Evolutionary conservation across 176 grass and related monocot species (phyloP).

Genomic region (Eragrostis curvula): DNA sequence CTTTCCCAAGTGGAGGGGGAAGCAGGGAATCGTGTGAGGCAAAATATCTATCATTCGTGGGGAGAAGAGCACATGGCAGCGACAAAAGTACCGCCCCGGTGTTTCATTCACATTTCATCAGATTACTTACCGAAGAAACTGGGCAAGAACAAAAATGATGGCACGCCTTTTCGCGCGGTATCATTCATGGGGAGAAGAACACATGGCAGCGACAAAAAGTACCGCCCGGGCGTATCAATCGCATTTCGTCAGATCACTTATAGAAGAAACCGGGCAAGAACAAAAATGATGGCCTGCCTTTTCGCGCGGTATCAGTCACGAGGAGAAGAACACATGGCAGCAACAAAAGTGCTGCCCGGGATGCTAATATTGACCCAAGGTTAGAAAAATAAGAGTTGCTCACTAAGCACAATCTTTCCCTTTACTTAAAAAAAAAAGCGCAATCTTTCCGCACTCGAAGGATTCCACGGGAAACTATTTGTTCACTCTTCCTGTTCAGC

Average conservation of each 20-base stretch:
- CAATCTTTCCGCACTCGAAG: slow-evolving; percentile 22
- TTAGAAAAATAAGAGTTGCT: slow-evolving; percentile 30
- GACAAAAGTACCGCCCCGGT: slow-evolving; percentile 37
- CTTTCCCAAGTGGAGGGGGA: slow-evolving; percentile 36
- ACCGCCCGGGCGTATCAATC: slow-evolving; percentile 31
- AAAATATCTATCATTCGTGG: slow-evolving; percentile 3
- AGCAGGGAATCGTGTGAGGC: slow-evolving; percentile 41
- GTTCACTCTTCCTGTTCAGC: background rate
- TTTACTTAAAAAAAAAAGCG: slow-evolving; percentile 26
- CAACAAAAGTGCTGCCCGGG: slow-evolving; percentile 35
- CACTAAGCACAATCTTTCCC: slow-evolving; percentile 24
- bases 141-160: slow-evolving; percentile 33
- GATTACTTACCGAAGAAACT: slow-evolving; percentile 12
- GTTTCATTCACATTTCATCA: slow-evolving; percentile 38
- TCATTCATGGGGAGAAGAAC: slow-evolving; percentile 19
- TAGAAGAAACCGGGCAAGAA: background rate
- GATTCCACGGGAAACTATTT: background rate
- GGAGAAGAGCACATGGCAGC: slow-evolving; percentile 34
- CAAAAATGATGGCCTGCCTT: slow-evolving; percentile 37
- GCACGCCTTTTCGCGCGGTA: slow-evolving; percentile 7
- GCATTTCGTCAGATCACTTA: slow-evolving; percentile 30
- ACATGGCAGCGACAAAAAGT: slow-evolving; percentile 43
- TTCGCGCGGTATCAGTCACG: slow-evolving; percentile 7
- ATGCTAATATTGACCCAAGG: slow-evolving; percentile 52
- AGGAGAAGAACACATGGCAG: slow-evolving; percentile 36